phyloP scores from a whole-genome alignment of 176 grass and related monocot species.

The Pontederia crassipes region DNA sequence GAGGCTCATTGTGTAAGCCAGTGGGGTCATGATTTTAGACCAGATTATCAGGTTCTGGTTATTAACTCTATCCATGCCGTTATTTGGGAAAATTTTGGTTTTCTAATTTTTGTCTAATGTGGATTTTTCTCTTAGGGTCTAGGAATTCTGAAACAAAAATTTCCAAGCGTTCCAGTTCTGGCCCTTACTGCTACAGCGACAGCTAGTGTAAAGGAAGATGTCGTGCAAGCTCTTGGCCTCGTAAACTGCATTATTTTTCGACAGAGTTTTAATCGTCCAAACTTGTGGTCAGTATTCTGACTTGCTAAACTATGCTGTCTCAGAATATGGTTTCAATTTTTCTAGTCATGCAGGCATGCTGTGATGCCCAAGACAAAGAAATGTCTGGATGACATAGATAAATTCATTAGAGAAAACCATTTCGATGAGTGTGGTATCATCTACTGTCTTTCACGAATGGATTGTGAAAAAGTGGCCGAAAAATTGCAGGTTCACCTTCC shows the following conservation, averaged over 20 bases:
- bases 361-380: slow-evolving; percentile 81
- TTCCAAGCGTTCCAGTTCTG: slow-evolving; percentile 58
- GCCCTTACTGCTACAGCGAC: slow-evolving; percentile 94
- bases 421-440: slow-evolving; percentile 74
- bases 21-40: slow-evolving; percentile 97
- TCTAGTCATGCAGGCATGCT: slow-evolving; percentile 49
- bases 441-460: slow-evolving; percentile 92
- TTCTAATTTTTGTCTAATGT: not conserved
- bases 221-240: slow-evolving; percentile 86
- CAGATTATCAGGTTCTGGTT: slow-evolving; percentile 71
- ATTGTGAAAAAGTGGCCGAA: slow-evolving; percentile 91
- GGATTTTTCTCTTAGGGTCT: slow-evolving; percentile 32
- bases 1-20: slow-evolving; percentile 99
- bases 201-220: slow-evolving; percentile 86
- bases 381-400: slow-evolving; percentile 73
- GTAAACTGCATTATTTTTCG: slow-evolving; percentile 74
- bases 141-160: slow-evolving; percentile 78
- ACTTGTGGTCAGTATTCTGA: slow-evolving; percentile 50
- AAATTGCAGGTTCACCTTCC: slow-evolving; percentile 46
- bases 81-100: not conserved
- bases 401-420: slow-evolving; percentile 64
- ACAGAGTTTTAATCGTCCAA: slow-evolving; percentile 94
- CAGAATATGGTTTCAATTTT: slow-evolving; percentile 6
- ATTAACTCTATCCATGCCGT: not conserved
- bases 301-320: slow-evolving; percentile 14